Evolutionary conservation across 768 basidiomycete species (phyloP), one percentile per base, ranked within the genome.

Genomic region (Neoboletus brunneissimus): DNA sequence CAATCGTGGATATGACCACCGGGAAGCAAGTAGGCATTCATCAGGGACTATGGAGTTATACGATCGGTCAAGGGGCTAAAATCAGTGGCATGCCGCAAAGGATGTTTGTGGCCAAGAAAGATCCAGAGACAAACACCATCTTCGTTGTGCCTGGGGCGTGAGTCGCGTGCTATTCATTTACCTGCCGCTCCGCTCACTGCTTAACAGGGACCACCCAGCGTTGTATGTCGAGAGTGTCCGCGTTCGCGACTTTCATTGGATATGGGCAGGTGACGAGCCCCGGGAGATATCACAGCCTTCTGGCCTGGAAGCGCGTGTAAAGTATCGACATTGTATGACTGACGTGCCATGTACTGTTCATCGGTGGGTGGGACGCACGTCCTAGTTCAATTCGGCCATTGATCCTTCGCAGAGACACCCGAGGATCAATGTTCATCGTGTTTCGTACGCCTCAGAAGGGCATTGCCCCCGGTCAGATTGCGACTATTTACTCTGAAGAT

Each of bases 401-500:
- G 57, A 60, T 45, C 11, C 12, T 38, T n/a, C 52, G 51, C 60
- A 67, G 67, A 46, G 60, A 65, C 57, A 35, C 59, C 43, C 62
- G 54, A 46, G 70, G 62, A 13, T 67, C 76, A 16, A 15, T 48
- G 29, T 61, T 63, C 4, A 77, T 92, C 43, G 64, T 71, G 0
- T 87, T 90, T 60, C 76, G 79, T 38, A 70, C 79, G 35, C 83
- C 87, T 0, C 77, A 89, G 48, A 80, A 81, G 41, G 87, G 84
- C 7, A 84, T 94, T 16, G 79, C 91, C 0, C 81, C 85, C 0
- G 95, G 95, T 1, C 95, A 98, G 71, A 81, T 89, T 29, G 87
- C 86, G 7, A 85, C 82, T 0, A 60, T 96, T 2, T 97, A 86
- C 71, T 79, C 84, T 54, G 84, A 77, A 2, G 79, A 85, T 44